Evolutionary conservation across 148 eudicot genomes (phyloP).

Genomic region (Drosera capensis): DNA sequence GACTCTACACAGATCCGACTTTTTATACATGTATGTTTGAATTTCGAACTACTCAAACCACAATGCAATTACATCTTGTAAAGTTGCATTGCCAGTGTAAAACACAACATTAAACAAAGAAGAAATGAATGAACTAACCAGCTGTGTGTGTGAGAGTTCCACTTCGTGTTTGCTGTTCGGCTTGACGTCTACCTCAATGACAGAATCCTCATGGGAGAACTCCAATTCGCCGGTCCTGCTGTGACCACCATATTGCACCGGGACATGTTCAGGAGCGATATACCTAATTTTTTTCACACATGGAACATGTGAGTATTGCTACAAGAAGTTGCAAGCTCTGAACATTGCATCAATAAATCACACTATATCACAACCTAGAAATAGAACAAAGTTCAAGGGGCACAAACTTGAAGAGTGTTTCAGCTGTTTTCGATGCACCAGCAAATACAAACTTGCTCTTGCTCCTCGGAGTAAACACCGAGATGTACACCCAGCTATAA

Average conservation of each 20-base stretch:
- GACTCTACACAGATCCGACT: no score
- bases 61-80: neutral
- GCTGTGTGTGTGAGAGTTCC: constrained; percentile 29
- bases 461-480: constrained; percentile 30
- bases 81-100: neutral
- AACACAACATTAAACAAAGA: neutral
- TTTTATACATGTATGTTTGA: neutral
- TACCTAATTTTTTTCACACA: constrained; percentile 21
- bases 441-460: constrained; percentile 28
- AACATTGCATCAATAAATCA: no score
- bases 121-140: constrained; percentile 12
- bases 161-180: constrained; percentile 32
- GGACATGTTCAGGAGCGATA: constrained; percentile 41
- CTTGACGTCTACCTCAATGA: constrained; percentile 29
- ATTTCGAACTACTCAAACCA: neutral
- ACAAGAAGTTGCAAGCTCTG: no score
- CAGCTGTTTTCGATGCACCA: constrained; percentile 23
- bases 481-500: constrained; percentile 17
- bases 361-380: neutral
- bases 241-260: constrained; percentile 47
- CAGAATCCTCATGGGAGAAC: constrained; percentile 25
- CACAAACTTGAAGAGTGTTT: constrained; percentile 37
- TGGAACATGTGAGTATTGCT: no score
- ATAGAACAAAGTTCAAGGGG: neutral
- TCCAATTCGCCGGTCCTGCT: constrained; percentile 28